Evolutionary conservation across 2,329 filamentous ascomycete species (phyloP).

Genomic region (Diaporthe aspalathi): DNA sequence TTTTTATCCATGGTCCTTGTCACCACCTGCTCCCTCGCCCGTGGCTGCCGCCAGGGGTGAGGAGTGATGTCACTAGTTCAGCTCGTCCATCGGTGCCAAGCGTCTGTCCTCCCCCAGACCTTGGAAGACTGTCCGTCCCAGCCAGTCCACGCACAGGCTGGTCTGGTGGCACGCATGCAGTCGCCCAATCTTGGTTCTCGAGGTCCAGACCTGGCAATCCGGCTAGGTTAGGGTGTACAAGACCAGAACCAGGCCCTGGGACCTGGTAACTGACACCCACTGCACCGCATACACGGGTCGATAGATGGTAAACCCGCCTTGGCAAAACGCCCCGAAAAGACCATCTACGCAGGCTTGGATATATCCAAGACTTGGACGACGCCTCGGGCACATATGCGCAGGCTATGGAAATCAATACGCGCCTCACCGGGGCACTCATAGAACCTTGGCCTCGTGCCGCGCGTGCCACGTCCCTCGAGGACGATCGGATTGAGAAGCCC

Average conservation of each 20-base stretch:
- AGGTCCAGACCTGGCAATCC: too few relatives aligned
- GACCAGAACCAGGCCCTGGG: neutral
- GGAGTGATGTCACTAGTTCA: slow-evolving; percentile 36
- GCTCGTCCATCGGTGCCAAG: slow-evolving; percentile 4
- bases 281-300: too few relatives aligned
- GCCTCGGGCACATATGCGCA: neutral
- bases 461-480: too few relatives aligned
- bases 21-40: neutral
- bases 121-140: slow-evolving; percentile 7
- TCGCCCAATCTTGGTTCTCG: neutral
- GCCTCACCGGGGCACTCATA: too few relatives aligned
- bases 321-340: neutral
- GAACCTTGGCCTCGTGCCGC: neutral
- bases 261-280: neutral
- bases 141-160: neutral
- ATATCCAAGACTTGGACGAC: neutral
- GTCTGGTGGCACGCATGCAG: neutral
- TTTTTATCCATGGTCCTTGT: slow-evolving; percentile 13
- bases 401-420: too few relatives aligned
- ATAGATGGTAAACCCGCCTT: neutral
- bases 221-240: neutral
- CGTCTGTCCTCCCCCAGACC: neutral
- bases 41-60: neutral
- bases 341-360: neutral
- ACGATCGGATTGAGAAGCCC: neutral